Evolutionary conservation across 345 rosid species (phyloP).

Genomic region (Cardamine occulta): DNA sequence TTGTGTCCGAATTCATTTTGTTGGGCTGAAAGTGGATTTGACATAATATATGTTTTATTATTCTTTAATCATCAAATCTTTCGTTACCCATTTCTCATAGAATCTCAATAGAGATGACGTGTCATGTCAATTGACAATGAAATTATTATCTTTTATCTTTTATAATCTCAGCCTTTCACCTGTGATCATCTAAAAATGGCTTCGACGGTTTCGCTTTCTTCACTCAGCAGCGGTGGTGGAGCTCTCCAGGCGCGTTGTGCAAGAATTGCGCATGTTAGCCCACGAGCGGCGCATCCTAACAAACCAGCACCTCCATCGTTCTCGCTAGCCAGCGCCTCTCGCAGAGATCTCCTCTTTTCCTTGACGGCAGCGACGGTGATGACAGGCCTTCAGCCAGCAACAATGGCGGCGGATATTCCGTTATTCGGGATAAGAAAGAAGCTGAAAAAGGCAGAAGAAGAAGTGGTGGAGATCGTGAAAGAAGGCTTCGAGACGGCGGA

Average conservation of each 20-base stretch:
- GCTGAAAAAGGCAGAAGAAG: conserved; percentile 70
- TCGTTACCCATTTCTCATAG: neutral
- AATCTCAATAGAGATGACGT: neutral
- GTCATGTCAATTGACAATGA: neutral
- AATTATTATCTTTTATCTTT: neutral
- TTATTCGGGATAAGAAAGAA: conserved; percentile 81
- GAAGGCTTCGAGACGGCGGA: conserved; percentile 74
- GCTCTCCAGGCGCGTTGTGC: conserved; percentile 33
- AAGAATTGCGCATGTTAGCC: conserved; percentile 39
- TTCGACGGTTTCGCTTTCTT: conserved; percentile 47
- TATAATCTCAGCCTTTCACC: conserved; percentile 7
- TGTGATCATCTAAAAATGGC: conserved; percentile 51
- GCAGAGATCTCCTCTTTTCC: conserved; percentile 61
- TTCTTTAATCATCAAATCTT: neutral
- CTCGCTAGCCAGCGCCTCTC: conserved; percentile 38
- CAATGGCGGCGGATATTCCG: conserved; percentile 65
- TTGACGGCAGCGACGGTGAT: conserved; percentile 60
- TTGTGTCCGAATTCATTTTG: too few species aligned
- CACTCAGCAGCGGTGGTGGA: conserved; percentile 19
- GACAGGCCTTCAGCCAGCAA: conserved; percentile 41
- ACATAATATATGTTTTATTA: too few species aligned
- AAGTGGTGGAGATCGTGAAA: conserved; percentile 69
- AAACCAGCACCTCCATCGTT: conserved; percentile 36
- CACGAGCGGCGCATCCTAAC: conserved; percentile 37
- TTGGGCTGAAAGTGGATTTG: too few species aligned